Conservation (phyloP, 257 asterid species). For the Solanum ossicruentum region DNA sequence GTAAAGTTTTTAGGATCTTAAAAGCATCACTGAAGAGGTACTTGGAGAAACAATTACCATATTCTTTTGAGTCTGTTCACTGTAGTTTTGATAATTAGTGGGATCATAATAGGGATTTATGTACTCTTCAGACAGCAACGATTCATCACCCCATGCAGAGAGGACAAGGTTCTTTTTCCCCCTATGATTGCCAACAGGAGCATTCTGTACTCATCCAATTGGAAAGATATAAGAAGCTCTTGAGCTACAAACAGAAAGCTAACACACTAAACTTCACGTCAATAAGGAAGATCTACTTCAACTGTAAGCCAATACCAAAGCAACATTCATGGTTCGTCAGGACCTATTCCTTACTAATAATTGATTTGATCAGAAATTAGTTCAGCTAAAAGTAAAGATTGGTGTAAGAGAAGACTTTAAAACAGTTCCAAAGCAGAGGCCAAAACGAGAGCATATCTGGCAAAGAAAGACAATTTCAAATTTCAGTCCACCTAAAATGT, state of each 20-base stretch:
- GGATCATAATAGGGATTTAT: slow-evolving; percentile 53
- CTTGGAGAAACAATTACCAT: slow-evolving; percentile 37
- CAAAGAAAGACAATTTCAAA: not conserved
- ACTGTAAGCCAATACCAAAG: not conserved
- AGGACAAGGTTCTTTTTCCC: slow-evolving; percentile 84
- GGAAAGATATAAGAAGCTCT: slow-evolving; percentile 1
- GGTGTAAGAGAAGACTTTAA: not conserved
- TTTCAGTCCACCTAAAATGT: not conserved
- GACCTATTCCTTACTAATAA: not conserved
- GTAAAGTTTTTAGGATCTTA: not conserved
- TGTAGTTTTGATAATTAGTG: slow-evolving; percentile 48
- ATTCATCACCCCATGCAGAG: slow-evolving; percentile 95
- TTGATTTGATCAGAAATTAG: not conserved
- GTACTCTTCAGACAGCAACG: slow-evolving; percentile 66
- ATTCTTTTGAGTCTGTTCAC: slow-evolving; percentile 68
- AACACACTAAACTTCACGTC: not conserved
- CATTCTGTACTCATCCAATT: slow-evolving; percentile 36
- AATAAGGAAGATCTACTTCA: not conserved
- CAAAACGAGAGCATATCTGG: not conserved
- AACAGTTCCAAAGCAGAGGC: not conserved
- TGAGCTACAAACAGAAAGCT: not conserved
- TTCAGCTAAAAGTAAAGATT: not conserved
- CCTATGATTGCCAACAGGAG: slow-evolving; percentile 74
- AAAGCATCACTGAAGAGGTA: not conserved
- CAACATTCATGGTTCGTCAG: not conserved